Evolutionary conservation across 2,329 filamentous ascomycete genomes (phyloP).

Genomic region (Penicillium capsulatum): DNA sequence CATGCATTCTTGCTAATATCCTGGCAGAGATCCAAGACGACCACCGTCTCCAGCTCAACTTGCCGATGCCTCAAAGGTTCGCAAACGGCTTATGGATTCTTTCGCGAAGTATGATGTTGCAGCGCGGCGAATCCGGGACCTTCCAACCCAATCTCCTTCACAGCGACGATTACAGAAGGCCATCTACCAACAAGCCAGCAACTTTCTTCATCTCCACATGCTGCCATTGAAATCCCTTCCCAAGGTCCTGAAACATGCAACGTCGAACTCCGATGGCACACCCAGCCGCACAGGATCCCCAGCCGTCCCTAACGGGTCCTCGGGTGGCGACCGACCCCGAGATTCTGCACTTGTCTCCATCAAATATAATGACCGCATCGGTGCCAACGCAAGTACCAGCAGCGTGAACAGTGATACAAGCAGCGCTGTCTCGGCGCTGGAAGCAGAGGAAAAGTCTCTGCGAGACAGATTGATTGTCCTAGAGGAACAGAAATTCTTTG

Average conservation of each 20-base stretch:
- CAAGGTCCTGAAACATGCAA: constrained; percentile 61
- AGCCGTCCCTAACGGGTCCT: constrained; percentile 22
- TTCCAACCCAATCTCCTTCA: constrained; percentile 66
- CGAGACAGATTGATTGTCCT: constrained; percentile 76
- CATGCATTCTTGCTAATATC: constrained; percentile 8
- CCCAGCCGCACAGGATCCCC: constrained; percentile 25
- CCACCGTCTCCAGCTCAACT: constrained; percentile 67
- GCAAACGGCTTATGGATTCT: constrained; percentile 82
- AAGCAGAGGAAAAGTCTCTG: constrained; percentile 77
- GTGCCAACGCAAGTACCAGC: constrained; percentile 47
- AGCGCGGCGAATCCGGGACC: constrained; percentile 73
- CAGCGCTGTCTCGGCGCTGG: constrained; percentile 61
- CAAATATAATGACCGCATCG: constrained; percentile 50
- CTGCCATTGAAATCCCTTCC: constrained; percentile 75
- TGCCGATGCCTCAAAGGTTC: constrained; percentile 79
- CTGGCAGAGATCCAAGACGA: constrained; percentile 55
- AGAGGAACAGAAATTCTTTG: constrained; percentile 87
- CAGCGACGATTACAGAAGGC: constrained; percentile 74
- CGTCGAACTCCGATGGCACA: constrained; percentile 44
- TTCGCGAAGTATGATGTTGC: constrained; percentile 84
- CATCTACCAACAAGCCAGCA: constrained; percentile 75
- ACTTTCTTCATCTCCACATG: constrained; percentile 86
- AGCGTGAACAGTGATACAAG: constrained; percentile 54
- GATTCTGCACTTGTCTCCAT: constrained; percentile 55
- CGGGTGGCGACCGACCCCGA: constrained; percentile 28